These are phyloP conservation scores for Fusarium sp. DNA, from an alignment of 2,329 filamentous ascomycete genomes.

Conservation along the genomic window DNA sequence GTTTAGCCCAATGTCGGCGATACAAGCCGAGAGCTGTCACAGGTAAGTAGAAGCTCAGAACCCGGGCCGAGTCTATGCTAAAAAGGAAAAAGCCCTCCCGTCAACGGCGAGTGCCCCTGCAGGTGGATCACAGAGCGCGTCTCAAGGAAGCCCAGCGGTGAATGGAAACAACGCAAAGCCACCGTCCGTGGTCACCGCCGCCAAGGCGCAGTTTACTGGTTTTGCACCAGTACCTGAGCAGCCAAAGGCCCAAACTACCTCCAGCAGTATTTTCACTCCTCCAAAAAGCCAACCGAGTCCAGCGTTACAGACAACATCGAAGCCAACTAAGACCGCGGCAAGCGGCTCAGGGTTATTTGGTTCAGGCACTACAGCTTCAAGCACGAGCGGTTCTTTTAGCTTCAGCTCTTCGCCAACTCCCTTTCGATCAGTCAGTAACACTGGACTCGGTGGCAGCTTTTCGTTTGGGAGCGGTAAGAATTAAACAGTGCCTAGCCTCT, in stretches of 20 bases:
- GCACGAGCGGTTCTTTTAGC: background rate
- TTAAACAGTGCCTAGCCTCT: too few species aligned
- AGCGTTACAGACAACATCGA: background rate
- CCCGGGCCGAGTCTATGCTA: background rate
- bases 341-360: background rate
- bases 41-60: background rate
- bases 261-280: background rate
- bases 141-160: background rate
- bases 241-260: background rate
- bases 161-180: background rate
- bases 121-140: too few species aligned
- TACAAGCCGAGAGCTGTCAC: conserved; percentile 22
- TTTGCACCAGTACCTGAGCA: background rate
- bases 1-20: conserved; percentile 7
- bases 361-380: background rate
- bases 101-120: background rate
- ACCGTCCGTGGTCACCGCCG: background rate
- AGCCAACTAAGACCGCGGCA: background rate
- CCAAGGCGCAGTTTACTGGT: background rate
- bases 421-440: too few species aligned
- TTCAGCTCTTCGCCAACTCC: background rate
- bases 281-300: background rate
- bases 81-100: background rate
- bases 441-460: too few species aligned
- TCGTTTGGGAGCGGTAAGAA: too few species aligned